These are phyloP conservation scores for Debaryomyces coudertii DNA, from an alignment of 1,139 yeast genomes.

Conservation along the genomic window DNA sequence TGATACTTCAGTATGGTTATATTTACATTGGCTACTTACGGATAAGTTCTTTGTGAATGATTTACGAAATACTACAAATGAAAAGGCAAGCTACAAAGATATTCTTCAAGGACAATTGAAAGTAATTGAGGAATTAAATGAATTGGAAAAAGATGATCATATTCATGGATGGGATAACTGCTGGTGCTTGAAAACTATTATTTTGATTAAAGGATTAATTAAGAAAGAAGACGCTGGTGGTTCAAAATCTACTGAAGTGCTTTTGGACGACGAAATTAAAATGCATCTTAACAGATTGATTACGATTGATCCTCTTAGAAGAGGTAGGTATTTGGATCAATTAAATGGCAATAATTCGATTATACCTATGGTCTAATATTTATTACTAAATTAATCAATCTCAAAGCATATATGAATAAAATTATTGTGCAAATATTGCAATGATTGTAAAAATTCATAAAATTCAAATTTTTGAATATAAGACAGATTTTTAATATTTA, in stretches of 20 bases:
- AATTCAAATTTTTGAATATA: neutral
- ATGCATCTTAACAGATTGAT: slow-evolving; percentile 46
- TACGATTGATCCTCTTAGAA: slow-evolving; percentile 70
- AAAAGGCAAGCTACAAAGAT: slow-evolving; percentile 21
- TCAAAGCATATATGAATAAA: neutral
- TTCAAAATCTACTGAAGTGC: slow-evolving; percentile 9
- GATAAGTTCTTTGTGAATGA: slow-evolving; percentile 49
- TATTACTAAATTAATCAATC: neutral
- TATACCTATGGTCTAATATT: neutral
- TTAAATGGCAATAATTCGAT: slow-evolving; percentile 18
- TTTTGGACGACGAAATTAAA: slow-evolving; percentile 29
- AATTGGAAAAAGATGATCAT: slow-evolving; percentile 60
- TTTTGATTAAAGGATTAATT: slow-evolving; percentile 45
- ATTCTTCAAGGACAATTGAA: slow-evolving; percentile 43
- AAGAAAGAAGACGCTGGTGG: slow-evolving; percentile 17
- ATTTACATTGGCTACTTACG: slow-evolving; percentile 78
- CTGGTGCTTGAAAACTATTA: slow-evolving; percentile 67
- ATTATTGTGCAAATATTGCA: neutral
- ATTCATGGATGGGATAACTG: slow-evolving; percentile 55
- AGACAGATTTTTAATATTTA: neutral
- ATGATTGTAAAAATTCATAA: neutral
- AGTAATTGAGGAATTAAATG: slow-evolving; percentile 57
- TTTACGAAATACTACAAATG: slow-evolving; percentile 21
- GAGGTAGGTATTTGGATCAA: slow-evolving; percentile 58
- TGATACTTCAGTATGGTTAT: slow-evolving; percentile 92